Evolutionary conservation across 331 rosid genomes (phyloP), one percentile per base, ranked within the genome.

Genomic region (Spiraea crenata): DNA sequence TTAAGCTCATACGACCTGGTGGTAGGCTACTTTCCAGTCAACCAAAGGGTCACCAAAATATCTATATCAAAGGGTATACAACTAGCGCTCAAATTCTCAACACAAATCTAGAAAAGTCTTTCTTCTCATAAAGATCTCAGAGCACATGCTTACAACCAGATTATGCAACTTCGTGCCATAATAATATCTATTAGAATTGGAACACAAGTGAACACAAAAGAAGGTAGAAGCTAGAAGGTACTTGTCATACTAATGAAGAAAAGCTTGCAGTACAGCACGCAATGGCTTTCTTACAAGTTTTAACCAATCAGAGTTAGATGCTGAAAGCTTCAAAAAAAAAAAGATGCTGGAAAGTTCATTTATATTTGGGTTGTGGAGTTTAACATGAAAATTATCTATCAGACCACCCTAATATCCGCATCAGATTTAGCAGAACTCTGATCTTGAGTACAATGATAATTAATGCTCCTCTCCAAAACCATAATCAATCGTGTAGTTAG

Each of bases 1-100:
- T 9, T 20, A 55, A 38, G 57, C 48, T 69, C 35, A n/a, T 55
- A 4, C 45, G 63, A 63, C 44, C 63, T 51, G 81, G 81, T 19
- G 73, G 71, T 67, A 64, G 76, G 79, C 74, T 54, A 66, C 63
- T 74, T 67, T 63, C 57, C 69, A 62, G 16, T 62, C 75, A 77
- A 72, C 77, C 85, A 72, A 79, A 75, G 69, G 44, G 44, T 69
- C 42, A 77, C 73, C 70, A 66, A 25, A 25, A 25, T 25, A 25
- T 25, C n/a, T n/a, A n/a, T n/a, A n/a, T n/a, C n/a, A n/a, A n/a
- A n/a, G n/a, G 31, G 31, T 25, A 25, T 25, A 25, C n/a, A n/a
- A n/a, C 31, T 2, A 25, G 31, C 31, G 1, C 31, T 25, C 31
- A 25, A 25, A 25, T 25, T 25, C 31, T 25, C 31, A 25, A 25